These are phyloP conservation scores for Arabidopsis hybrid DNA, from an alignment of 441 rosid genomes.

Conservation along the genomic window DNA sequence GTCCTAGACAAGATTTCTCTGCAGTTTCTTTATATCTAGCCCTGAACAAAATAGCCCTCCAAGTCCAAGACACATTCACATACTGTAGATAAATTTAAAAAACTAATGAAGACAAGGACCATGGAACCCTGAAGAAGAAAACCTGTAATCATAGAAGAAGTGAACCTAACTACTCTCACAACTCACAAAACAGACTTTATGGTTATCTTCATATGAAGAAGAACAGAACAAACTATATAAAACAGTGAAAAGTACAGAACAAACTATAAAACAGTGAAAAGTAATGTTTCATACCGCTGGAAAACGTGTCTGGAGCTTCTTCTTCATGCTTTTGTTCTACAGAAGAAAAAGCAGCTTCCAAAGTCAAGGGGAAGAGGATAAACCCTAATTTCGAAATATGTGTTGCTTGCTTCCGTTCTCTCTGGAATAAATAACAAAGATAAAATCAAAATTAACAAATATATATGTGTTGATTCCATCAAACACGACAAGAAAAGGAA, in stretches of 20 bases:
- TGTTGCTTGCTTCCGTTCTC: neutral
- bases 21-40: neutral
- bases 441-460: constrained; percentile 8
- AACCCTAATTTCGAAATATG: constrained; percentile 40
- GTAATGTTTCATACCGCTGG: constrained; percentile 41
- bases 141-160: neutral
- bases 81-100: neutral
- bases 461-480: constrained; percentile 23
- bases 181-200: constrained; percentile 7
- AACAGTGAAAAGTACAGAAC: neutral
- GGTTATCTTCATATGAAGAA: neutral
- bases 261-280: constrained; percentile 6
- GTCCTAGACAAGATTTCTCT: constrained; percentile 7
- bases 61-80: constrained; percentile 19
- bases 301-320: constrained; percentile 48
- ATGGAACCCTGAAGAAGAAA: constrained; percentile 6
- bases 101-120: constrained; percentile 24
- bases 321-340: constrained; percentile 40
- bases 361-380: constrained; percentile 20
- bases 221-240: neutral
- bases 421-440: constrained; percentile 26
- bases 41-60: neutral
- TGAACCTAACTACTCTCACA: constrained; percentile 14
- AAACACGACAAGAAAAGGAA: constrained; percentile 23
- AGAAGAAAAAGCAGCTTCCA: constrained; percentile 8